These are phyloP conservation scores for Candida neerlandica DNA, from an alignment of 1,139 yeast genomes.

Conservation along the genomic window DNA sequence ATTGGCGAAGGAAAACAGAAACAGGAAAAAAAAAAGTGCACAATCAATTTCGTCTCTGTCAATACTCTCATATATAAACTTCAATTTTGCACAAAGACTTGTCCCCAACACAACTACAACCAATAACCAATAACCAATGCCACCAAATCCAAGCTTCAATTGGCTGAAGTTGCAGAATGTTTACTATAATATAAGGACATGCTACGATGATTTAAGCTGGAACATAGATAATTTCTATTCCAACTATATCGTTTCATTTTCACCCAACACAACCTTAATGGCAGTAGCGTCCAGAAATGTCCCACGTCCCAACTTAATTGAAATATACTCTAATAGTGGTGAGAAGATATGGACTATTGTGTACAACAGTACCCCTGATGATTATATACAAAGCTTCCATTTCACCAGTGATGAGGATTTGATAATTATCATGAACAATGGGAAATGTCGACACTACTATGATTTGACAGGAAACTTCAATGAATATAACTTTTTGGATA, in stretches of 20 bases:
- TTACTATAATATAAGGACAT: slow-evolving; percentile 53
- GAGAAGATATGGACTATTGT: slow-evolving; percentile 47
- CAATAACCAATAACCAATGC: slow-evolving; percentile 17
- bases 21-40: background rate
- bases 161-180: slow-evolving; percentile 71
- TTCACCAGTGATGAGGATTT: slow-evolving; percentile 56
- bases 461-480: slow-evolving; percentile 71
- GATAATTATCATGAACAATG: slow-evolving; percentile 58
- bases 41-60: background rate
- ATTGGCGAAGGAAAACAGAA: background rate
- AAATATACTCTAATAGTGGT: slow-evolving; percentile 59
- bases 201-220: slow-evolving; percentile 45
- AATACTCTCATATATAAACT: background rate
- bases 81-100: too few species aligned
- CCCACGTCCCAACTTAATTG: slow-evolving; percentile 41
- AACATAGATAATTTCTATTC: slow-evolving; percentile 32
- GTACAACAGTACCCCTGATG: slow-evolving; percentile 54
- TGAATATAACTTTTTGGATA: slow-evolving; percentile 45
- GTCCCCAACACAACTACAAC: background rate
- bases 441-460: slow-evolving; percentile 62
- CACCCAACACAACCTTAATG: slow-evolving; percentile 34
- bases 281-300: slow-evolving; percentile 41
- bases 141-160: slow-evolving; percentile 47
- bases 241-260: slow-evolving; percentile 30
- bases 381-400: slow-evolving; percentile 60